A percentile compares a stretch with the other conserved stretches of the same genome.
phyloP scores from a whole-genome alignment of 306 rosid species.

The Cucurbita ficifolia region DNA sequence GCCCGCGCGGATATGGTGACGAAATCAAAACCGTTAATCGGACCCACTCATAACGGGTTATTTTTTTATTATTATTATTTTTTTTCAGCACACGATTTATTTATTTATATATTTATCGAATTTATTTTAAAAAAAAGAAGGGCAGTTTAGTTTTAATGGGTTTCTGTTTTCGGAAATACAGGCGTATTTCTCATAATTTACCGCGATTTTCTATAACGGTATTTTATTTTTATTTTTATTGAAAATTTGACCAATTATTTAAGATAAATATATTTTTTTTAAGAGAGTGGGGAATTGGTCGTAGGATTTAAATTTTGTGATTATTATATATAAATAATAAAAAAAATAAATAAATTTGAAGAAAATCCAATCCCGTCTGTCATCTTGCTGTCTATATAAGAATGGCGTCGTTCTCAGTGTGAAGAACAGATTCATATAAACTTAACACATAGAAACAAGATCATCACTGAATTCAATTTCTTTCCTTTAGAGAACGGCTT shows the following conservation, averaged over 20 bases:
- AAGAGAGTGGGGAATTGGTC: not conserved
- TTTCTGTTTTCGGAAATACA: slow-evolving; percentile 20
- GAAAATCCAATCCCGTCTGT: slow-evolving; percentile 26
- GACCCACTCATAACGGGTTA: too few relatives aligned
- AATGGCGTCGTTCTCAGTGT: slow-evolving; percentile 12
- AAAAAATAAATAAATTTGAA: slow-evolving; percentile 14
- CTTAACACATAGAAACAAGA: not conserved
- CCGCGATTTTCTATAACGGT: slow-evolving; percentile 23
- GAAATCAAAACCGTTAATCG: too few relatives aligned
- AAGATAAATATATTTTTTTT: not conserved
- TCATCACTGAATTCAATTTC: slow-evolving; percentile 11
- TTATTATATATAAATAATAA: not conserved
- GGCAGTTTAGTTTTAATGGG: not conserved
- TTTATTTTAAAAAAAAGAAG: not conserved
- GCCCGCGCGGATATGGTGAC: too few relatives aligned
- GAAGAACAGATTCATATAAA: slow-evolving; percentile 3
- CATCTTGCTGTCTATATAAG: slow-evolving; percentile 16
- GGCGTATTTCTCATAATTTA: slow-evolving; percentile 18
- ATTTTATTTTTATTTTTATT: not conserved
- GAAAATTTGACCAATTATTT: not conserved
- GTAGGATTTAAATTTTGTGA: not conserved
- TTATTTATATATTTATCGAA: not conserved
- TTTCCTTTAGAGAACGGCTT: too few relatives aligned
- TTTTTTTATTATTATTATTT: too few relatives aligned
- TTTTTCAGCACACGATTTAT: not conserved